Evolutionary conservation across 768 basidiomycete species (phyloP).

Genomic region (Solioccasus polychromus): DNA sequence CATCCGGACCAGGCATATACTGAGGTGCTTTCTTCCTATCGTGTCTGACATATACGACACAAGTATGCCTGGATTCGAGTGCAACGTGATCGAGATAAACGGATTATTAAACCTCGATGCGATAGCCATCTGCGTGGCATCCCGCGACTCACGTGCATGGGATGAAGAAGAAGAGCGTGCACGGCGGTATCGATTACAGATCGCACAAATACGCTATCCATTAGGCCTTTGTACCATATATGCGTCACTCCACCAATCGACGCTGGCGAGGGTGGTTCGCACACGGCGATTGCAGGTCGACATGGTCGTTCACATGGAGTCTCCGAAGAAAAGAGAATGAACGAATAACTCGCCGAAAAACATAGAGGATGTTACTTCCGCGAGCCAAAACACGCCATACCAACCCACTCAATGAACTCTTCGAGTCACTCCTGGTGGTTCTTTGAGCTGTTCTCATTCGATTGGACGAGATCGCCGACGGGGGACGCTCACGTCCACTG

Average conservation of each 20-base stretch:
- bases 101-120: conserved; percentile 4
- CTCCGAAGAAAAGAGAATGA: conserved; percentile 31
- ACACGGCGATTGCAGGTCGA: conserved; percentile 70
- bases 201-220: conserved; percentile 52
- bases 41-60: conserved; percentile 47
- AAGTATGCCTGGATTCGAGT: conserved; percentile 45
- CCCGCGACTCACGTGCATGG: neutral
- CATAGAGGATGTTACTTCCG: conserved; percentile 46
- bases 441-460: conserved; percentile 37
- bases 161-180: conserved; percentile 18
- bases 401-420: conserved; percentile 68
- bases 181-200: conserved; percentile 43
- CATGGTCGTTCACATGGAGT: conserved; percentile 56
- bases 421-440: conserved; percentile 48
- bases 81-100: conserved; percentile 22
- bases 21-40: conserved; percentile 27
- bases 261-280: conserved; percentile 49
- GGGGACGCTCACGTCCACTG: conserved; percentile 40
- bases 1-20: conserved; percentile 45
- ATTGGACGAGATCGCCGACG: conserved; percentile 25
- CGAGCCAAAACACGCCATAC: conserved; percentile 63
- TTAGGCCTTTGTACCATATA: conserved; percentile 59
- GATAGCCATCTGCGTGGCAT: neutral
- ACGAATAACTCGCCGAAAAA: no score
- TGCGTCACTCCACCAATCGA: conserved; percentile 47